These are phyloP conservation scores for Tetrahymena malaccensis DNA, from an alignment of 73 alveolate species.

Conservation along the genomic window DNA sequence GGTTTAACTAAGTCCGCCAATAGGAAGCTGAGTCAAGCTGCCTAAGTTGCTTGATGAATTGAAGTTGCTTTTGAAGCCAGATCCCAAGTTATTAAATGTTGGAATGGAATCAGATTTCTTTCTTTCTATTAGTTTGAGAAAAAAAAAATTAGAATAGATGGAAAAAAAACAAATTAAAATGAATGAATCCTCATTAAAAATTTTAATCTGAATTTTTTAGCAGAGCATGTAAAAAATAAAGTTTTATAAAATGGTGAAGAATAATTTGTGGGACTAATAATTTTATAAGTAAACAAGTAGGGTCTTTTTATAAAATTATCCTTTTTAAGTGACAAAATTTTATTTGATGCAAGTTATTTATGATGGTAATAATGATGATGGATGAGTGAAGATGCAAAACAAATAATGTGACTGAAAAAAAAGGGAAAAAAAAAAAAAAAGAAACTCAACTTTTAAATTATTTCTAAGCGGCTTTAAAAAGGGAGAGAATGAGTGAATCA, in stretches of 20 bases:
- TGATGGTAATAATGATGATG: background rate
- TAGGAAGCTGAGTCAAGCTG: background rate
- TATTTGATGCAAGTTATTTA: background rate
- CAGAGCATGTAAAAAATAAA: background rate
- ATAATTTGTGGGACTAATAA: background rate
- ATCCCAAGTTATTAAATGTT: background rate
- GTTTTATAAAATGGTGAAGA: background rate
- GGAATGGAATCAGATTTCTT: background rate
- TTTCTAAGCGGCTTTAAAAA: background rate
- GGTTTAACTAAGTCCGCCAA: background rate
- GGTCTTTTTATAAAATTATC: background rate
- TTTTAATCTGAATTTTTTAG: background rate
- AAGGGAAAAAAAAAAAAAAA: background rate
- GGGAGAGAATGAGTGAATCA: background rate
- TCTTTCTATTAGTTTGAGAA: background rate
- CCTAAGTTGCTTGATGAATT: background rate
- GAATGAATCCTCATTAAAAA: background rate
- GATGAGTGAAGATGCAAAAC: background rate
- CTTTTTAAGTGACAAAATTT: background rate
- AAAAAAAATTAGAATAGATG: background rate
- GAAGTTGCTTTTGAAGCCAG: background rate
- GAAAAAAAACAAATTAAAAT: background rate
- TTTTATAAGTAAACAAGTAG: background rate
- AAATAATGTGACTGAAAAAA: background rate
- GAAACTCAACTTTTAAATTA: background rate